Percentiles rank a stretch among this genome's conserved stretches.
phyloP scores from a whole-genome alignment of 2,329 filamentous ascomycete genomes.

The Sporothrix inflata region DNA sequence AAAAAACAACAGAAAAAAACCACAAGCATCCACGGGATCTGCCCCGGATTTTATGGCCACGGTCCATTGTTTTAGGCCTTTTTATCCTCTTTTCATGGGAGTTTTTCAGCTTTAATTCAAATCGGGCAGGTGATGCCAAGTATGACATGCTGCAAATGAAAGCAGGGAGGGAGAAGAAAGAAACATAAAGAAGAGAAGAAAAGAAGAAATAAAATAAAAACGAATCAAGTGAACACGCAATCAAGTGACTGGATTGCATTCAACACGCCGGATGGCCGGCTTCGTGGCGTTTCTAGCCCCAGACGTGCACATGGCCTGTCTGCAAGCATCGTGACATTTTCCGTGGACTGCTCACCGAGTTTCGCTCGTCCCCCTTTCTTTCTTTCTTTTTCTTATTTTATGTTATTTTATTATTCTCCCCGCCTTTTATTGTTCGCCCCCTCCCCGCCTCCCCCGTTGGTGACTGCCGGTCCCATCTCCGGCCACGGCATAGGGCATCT shows the following conservation, averaged over 20 bases:
- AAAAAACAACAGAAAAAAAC: not conserved
- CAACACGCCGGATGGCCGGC: not conserved
- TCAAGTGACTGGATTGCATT: slow-evolving; percentile 20
- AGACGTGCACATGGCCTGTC: not conserved
- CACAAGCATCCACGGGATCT: not conserved
- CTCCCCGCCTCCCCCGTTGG: not conserved
- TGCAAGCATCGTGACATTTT: slow-evolving; percentile 15
- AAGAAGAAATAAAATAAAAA: not conserved
- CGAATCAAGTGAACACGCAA: not conserved
- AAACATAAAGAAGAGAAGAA: not conserved
- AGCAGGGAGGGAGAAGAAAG: not conserved
- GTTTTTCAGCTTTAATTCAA: slow-evolving; percentile 17
- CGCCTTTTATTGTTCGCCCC: not conserved
- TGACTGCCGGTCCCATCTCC: not conserved
- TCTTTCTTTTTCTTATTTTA: not conserved
- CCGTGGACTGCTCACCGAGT: not conserved
- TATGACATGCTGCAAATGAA: not conserved
- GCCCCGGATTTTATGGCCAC: slow-evolving; percentile 3
- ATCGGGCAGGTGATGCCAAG: slow-evolving; percentile 25
- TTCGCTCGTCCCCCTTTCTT: not conserved
- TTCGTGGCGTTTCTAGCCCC: not conserved
- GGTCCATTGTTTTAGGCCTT: not conserved
- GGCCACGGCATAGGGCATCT: not conserved
- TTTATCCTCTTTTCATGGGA: not conserved
- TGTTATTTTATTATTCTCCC: not conserved